A percentile compares a stretch with the other conserved stretches of the same genome.
Evolutionary conservation across 2,329 filamentous ascomycete genomes (phyloP).

Genomic region (Gliomastix tumulicola): DNA sequence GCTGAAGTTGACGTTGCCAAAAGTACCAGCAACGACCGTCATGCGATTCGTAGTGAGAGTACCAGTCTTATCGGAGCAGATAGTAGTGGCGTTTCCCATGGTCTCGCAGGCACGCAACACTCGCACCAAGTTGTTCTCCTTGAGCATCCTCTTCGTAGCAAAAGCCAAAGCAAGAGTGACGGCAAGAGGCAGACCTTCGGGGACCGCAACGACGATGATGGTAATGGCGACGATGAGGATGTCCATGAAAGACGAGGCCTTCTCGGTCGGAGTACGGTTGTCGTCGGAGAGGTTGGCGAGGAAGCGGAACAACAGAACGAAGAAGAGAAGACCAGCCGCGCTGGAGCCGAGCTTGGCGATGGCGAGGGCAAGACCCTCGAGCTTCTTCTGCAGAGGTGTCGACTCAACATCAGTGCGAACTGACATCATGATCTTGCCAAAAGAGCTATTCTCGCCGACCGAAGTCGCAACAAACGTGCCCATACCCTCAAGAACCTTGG

Average conservation of each 20-base stretch:
- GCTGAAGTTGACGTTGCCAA: slow-evolving; percentile 39
- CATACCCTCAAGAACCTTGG: slow-evolving; percentile 46
- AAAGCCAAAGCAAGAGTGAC: slow-evolving; percentile 60
- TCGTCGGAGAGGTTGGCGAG: slow-evolving; percentile 53
- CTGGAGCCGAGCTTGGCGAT: slow-evolving; percentile 45
- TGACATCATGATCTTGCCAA: slow-evolving; percentile 49
- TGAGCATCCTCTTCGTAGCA: slow-evolving; percentile 60
- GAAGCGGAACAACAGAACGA: slow-evolving; percentile 74
- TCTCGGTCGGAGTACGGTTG: slow-evolving; percentile 39
- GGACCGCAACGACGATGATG: slow-evolving; percentile 60
- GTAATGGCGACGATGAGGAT: slow-evolving; percentile 62
- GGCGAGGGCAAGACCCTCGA: slow-evolving; percentile 25
- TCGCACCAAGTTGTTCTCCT: slow-evolving; percentile 60
- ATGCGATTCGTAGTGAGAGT: slow-evolving; percentile 58
- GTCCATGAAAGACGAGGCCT: slow-evolving; percentile 50
- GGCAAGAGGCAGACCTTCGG: slow-evolving; percentile 59
- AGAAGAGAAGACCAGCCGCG: slow-evolving; percentile 65
- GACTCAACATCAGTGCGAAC: slow-evolving; percentile 42
- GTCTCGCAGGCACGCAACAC: slow-evolving; percentile 59
- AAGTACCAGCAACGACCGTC: slow-evolving; percentile 64
- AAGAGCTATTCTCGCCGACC: slow-evolving; percentile 47
- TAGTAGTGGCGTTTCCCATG: slow-evolving; percentile 62
- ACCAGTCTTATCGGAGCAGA: slow-evolving; percentile 54
- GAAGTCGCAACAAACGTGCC: slow-evolving; percentile 49
- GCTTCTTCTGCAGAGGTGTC: slow-evolving; percentile 48